Percentiles rank a stretch among this genome's conserved stretches.
Conservation (phyloP, 1,284 basidiomycete genomes). For the Trametes versicolor region DNA sequence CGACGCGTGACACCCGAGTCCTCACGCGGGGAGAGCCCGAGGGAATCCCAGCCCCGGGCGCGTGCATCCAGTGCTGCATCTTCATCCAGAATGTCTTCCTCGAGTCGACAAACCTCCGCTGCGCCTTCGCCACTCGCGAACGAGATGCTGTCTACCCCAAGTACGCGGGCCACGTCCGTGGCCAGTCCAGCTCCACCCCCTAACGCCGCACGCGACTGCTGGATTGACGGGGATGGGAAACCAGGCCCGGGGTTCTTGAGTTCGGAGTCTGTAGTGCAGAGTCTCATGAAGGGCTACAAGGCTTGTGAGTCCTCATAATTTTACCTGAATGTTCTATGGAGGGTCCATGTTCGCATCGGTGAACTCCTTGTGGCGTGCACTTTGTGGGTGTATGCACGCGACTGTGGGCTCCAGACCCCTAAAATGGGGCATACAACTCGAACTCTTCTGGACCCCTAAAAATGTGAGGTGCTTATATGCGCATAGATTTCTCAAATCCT, state of each 20-base stretch:
- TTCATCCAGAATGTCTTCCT: conserved; percentile 29
- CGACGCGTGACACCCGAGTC: conserved; percentile 37
- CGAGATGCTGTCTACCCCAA: conserved; percentile 16
- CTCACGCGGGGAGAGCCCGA: neutral
- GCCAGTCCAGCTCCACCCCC: conserved; percentile 47
- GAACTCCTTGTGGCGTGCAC: neutral
- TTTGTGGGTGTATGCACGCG: neutral
- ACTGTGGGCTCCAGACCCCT: neutral
- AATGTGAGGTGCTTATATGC: neutral
- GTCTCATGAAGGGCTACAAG: conserved; percentile 71
- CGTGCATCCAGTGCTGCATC: conserved; percentile 38
- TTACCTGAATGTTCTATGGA: too few species aligned
- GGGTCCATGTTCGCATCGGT: neutral
- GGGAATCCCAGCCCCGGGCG: conserved; percentile 28
- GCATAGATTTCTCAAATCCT: conserved; percentile 71
- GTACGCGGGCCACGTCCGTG: conserved; percentile 35
- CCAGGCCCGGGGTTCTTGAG: conserved; percentile 63
- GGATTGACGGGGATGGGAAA: conserved; percentile 59
- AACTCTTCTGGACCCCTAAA: neutral
- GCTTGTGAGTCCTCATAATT: conserved; percentile 56
- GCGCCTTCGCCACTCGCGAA: conserved; percentile 32
- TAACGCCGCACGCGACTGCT: conserved; percentile 53
- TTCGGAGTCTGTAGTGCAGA: conserved; percentile 67
- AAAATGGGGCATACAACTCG: neutral
- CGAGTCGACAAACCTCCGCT: conserved; percentile 33